These are phyloP conservation scores for Kwoniella dejecticola DNA, from an alignment of 768 basidiomycete species.

Conservation along the genomic window DNA sequence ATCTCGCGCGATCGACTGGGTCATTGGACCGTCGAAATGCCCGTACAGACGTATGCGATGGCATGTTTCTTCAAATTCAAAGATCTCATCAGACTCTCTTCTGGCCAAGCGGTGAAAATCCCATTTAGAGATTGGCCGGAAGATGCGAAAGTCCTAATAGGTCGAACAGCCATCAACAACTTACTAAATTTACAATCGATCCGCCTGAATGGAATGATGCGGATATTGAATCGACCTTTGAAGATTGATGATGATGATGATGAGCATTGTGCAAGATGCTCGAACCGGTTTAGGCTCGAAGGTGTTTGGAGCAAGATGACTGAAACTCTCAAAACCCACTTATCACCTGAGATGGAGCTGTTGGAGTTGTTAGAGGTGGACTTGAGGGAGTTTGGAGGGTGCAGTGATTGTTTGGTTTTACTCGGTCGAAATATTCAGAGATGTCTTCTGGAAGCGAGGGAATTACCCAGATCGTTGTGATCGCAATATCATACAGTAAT, in stretches of 20 bases:
- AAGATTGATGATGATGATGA: conserved; percentile 20
- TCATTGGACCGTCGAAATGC: conserved; percentile 15
- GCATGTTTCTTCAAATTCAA: conserved; percentile 45
- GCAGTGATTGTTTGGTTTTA: not conserved
- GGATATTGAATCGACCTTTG: conserved; percentile 26
- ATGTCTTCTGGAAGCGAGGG: too few species aligned
- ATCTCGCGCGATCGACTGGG: conserved; percentile 32
- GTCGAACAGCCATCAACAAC: conserved; percentile 11
- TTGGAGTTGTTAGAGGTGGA: conserved; percentile 38
- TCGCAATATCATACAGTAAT: too few species aligned
- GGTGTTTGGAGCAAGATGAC: conserved; percentile 26
- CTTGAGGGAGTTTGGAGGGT: conserved; percentile 7
- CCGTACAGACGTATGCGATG: conserved; percentile 40
- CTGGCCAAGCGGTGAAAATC: conserved; percentile 21
- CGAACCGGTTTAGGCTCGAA: conserved; percentile 1
- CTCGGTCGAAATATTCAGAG: not conserved
- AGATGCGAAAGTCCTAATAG: conserved; percentile 33
- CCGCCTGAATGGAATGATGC: conserved; percentile 24
- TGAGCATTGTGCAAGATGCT: conserved; percentile 22
- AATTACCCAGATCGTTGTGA: too few species aligned
- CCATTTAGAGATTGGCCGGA: conserved; percentile 26
- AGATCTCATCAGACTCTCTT: conserved; percentile 41
- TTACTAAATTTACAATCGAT: conserved; percentile 22
- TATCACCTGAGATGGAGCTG: conserved; percentile 22
- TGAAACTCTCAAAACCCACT: conserved; percentile 7